Conservation (phyloP, 2,329 filamentous ascomycete genomes). For the Clonostachys sp. region DNA sequence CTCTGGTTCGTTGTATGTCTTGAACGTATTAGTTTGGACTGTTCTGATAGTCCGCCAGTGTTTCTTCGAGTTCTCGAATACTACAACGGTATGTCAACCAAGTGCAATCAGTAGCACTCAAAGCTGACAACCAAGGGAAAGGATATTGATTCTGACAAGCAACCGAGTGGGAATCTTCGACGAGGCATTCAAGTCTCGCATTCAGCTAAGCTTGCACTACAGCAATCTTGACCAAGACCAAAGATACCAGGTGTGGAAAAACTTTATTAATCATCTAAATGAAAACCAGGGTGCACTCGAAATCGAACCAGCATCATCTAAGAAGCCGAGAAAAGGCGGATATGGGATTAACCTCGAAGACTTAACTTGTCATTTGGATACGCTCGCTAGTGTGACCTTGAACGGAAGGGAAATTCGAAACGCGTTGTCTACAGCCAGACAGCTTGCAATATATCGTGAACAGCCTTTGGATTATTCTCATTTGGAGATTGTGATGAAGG, state of each 20-base stretch:
- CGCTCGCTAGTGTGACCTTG: constrained; percentile 20
- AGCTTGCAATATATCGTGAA: constrained; percentile 6
- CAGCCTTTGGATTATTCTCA: neutral
- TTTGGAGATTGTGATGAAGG: neutral
- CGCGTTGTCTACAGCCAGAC: constrained; percentile 16
- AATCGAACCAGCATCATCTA: neutral
- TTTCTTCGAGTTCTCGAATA: neutral
- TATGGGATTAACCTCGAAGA: neutral
- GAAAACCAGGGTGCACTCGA: neutral
- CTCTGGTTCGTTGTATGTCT: constrained; percentile 36
- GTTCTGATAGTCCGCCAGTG: neutral
- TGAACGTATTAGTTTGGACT: constrained; percentile 22
- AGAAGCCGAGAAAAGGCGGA: neutral
- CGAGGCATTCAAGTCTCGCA: constrained; percentile 27
- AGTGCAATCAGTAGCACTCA: no score
- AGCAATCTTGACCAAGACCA: constrained; percentile 11
- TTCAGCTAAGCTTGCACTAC: constrained; percentile 25
- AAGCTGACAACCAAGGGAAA: no score
- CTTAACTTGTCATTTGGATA: neutral
- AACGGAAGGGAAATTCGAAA: constrained; percentile 39
- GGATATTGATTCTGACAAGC: constrained; percentile 25
- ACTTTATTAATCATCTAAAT: constrained; percentile 12
- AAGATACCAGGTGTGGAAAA: constrained; percentile 18
- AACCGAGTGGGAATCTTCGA: constrained; percentile 27
- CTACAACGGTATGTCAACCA: neutral